Evolutionary conservation across 345 rosid species (phyloP).

Genomic region (Eucalyptus regnans): DNA sequence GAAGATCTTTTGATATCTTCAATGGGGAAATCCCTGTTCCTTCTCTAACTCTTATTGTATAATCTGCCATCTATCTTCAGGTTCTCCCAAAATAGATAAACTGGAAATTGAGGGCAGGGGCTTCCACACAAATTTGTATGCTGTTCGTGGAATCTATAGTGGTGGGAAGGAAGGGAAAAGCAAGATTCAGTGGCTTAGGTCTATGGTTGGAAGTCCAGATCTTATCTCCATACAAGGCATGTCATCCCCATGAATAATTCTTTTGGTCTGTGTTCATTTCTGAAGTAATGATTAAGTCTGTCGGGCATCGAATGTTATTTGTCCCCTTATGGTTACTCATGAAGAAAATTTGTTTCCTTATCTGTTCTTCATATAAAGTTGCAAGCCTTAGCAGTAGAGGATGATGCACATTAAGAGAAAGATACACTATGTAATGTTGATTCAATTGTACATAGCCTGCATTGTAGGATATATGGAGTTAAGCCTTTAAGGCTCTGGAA

Average conservation of each 20-base stretch:
- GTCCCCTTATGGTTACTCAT: neutral
- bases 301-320: neutral
- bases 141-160: constrained; percentile 68
- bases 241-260: neutral
- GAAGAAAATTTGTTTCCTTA: neutral
- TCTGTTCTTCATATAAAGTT: neutral
- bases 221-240: constrained; percentile 90
- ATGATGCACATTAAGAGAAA: neutral
- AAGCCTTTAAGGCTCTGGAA: neutral
- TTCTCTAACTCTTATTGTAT: neutral
- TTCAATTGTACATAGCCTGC: neutral
- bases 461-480: neutral
- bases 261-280: neutral
- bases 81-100: constrained; percentile 77
- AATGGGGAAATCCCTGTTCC: neutral
- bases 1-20: neutral
- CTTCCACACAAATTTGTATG: constrained; percentile 85
- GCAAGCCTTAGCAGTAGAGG: neutral
- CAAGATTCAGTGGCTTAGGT: constrained; percentile 90
- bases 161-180: constrained; percentile 99
- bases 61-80: constrained; percentile 14
- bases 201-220: constrained; percentile 98
- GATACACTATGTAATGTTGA: neutral
- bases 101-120: constrained; percentile 96
- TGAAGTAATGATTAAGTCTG: neutral